Base-by-base conservation (phyloP, 768 basidiomycete genomes). In the Trametes cubensis region DNA sequence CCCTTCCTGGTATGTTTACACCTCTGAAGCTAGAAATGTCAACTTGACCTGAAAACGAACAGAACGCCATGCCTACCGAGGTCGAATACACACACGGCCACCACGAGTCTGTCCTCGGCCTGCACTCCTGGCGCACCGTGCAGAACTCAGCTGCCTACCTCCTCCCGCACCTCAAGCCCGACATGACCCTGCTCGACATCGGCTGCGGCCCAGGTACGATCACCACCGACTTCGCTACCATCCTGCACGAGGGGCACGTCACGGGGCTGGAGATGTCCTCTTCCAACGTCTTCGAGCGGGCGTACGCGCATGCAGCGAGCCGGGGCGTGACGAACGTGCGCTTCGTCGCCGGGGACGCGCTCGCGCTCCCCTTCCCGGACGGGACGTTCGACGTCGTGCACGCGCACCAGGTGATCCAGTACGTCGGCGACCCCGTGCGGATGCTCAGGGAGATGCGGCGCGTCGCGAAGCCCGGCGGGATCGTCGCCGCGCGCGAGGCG, bases 121-220 rank as follows among this genome's bases (percentile, higher is more conserved):
- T 64, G 6, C 61, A 66, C 65, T 55, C 62, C 57, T 71, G 69
- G 70, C 70, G 72, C 28, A 82, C 79, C 15, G 80, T 72, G 17
- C 57, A 73, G 21, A 79, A 81, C 69, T 79, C 78, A 0, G 78
- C 80, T 2, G 72, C 71, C 0, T 79, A 78, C 66, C 72, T 83
- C 23, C 56, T 81, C 38, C 69, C 71, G 11, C 69, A 72, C 41
- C 67, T 82, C 30, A 69, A 73, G 25, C 76, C 78, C 0, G 55
- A 67, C 48, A 75, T 79, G 75, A 62, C 69, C 39, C 74, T 84
- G 58, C 79, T 84, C 45, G 83, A 84, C 66, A 67, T 83, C 39
- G 82, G 82, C 11, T 83, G 80, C 62, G 82, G 83, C 0, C 82
- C 83, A 0, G 83, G 82, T 0, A 80, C 79, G 15, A 83, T 84